Evolutionary conservation across 805 yeast genomes (phyloP).

Genomic region (Saccharomyces cerevisiae): DNA sequence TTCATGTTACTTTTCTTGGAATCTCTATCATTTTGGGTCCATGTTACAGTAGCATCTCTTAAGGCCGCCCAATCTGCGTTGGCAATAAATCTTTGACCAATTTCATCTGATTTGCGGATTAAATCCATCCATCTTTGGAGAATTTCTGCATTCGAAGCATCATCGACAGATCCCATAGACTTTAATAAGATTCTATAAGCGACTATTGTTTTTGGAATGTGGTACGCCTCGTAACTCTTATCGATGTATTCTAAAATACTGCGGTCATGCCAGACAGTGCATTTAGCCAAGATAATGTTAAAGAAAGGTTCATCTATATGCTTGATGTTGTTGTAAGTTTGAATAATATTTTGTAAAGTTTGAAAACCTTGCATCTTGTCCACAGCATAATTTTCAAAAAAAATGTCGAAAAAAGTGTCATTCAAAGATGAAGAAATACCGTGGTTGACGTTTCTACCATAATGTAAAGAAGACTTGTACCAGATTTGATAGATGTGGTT

Average conservation of each 20-base stretch:
- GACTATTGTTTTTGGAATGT: constrained; percentile 55
- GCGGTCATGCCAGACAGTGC: constrained; percentile 59
- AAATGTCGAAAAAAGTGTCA: constrained; percentile 58
- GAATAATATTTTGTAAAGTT: constrained; percentile 49
- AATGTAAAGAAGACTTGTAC: constrained; percentile 52
- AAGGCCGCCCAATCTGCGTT: constrained; percentile 81
- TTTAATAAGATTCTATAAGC: constrained; percentile 66
- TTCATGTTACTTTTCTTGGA: constrained; percentile 1
- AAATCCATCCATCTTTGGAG: constrained; percentile 48
- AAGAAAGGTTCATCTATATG: constrained; percentile 73
- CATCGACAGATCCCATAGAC: constrained; percentile 56
- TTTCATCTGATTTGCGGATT: constrained; percentile 41
- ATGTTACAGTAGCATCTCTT: constrained; percentile 59
- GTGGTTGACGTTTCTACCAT: constrained; percentile 49
- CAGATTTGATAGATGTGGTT: constrained; percentile 53
- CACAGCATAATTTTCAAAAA: constrained; percentile 48
- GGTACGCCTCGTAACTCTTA: constrained; percentile 48
- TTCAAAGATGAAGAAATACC: constrained; percentile 68
- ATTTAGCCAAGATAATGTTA: constrained; percentile 62
- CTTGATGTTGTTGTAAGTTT: constrained; percentile 47
- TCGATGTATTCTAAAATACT: constrained; percentile 57
- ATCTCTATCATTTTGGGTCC: constrained; percentile 25
- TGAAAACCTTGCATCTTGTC: constrained; percentile 46
- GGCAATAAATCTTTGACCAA: constrained; percentile 56
- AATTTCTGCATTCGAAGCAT: constrained; percentile 45